Percentiles rank a stretch among this genome's conserved stretches.
phyloP scores from a whole-genome alignment of 2,329 filamentous ascomycete species.

The Cytospora paraplurivora region DNA sequence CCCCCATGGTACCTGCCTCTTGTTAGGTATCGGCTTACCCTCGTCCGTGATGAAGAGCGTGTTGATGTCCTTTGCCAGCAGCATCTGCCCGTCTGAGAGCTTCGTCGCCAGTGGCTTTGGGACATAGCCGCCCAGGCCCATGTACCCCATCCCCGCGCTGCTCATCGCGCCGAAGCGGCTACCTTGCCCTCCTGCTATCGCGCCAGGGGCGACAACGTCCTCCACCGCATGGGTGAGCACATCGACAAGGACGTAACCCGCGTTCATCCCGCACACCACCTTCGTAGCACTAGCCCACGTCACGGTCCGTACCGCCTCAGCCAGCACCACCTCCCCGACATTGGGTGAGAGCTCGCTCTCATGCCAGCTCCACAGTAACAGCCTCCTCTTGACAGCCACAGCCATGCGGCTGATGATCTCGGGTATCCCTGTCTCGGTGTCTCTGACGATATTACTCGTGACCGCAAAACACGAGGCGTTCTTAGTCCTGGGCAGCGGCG shows the following conservation, averaged over 20 bases:
- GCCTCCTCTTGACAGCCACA: constrained; percentile 87
- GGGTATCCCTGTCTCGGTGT: constrained; percentile 81
- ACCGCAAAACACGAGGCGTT: constrained; percentile 90
- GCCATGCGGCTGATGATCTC: constrained; percentile 90
- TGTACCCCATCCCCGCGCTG: constrained; percentile 90
- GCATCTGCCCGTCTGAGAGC: constrained; percentile 78
- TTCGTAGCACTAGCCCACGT: constrained; percentile 90
- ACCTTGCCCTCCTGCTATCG: constrained; percentile 67
- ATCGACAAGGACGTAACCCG: constrained; percentile 88
- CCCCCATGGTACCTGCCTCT: constrained; percentile 89
- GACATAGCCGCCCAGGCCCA: constrained; percentile 89
- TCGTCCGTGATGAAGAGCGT: constrained; percentile 86
- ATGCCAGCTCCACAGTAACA: constrained; percentile 93
- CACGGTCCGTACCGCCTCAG: constrained; percentile 82
- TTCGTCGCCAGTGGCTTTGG: constrained; percentile 87
- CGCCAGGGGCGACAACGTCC: constrained; percentile 78
- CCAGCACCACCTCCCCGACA: constrained; percentile 73
- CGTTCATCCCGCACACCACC: constrained; percentile 86
- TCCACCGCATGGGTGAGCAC: constrained; percentile 71
- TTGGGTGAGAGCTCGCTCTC: constrained; percentile 80
- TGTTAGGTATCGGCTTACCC: constrained; percentile 73
- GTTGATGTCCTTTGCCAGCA: constrained; percentile 97
- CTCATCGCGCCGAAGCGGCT: constrained; percentile 82
- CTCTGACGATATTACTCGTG: constrained; percentile 93
- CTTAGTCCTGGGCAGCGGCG: constrained; percentile 74